Evolutionary conservation across 2,329 filamentous ascomycete species (phyloP), one percentile per base, ranked within the genome.

Genomic region (Pseudocercospora vitis): DNA sequence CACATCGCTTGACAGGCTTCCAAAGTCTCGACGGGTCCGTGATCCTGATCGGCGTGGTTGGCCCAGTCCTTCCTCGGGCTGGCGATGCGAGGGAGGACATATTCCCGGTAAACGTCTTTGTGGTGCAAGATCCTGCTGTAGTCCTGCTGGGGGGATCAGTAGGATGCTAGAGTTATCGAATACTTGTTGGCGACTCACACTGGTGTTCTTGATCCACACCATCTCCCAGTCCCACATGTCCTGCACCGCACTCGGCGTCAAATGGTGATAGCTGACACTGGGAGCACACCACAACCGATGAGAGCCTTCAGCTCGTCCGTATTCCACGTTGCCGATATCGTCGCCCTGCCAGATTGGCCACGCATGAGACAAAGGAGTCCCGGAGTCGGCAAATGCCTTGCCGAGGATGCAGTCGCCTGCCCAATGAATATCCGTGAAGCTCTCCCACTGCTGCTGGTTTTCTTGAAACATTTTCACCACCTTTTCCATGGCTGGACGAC

Each of bases 381-480:
- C 65, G 3, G 62, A 55, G 26, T 65, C 59, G 1, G 50, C 55
- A 16, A 67, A 59, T 1, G 58, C 63, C 45, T 64, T 65, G 5
- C 65, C 65, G 4, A 68, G 40, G 7, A 68, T 57, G n/a, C 56
- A 61, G 53, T 68, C 65, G 11, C 65, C 65, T 3, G 65, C 65
- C 65, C 65, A 67, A 14, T 64, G 61, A 1, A 50, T 42, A 23
- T 60, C 57, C 2, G 62, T 65, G 32, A 65, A 64, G 4, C 29
- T 48, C 21, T 66, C 65, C 47, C 57, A 60, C 12, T 60, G 51
- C 12, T 71, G 60, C 6, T 76, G 64, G 47, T 76, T 70, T 4
- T 66, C 62, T 1, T 68, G 65, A 50, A 76, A 78, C 37, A 76
- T 73, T 5, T 55, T 52, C 7, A 63, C 62, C 3, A 63, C 63